Evolutionary conservation across 1,284 basidiomycete species (phyloP).

Genomic region (Nidula niveotomentosa): DNA sequence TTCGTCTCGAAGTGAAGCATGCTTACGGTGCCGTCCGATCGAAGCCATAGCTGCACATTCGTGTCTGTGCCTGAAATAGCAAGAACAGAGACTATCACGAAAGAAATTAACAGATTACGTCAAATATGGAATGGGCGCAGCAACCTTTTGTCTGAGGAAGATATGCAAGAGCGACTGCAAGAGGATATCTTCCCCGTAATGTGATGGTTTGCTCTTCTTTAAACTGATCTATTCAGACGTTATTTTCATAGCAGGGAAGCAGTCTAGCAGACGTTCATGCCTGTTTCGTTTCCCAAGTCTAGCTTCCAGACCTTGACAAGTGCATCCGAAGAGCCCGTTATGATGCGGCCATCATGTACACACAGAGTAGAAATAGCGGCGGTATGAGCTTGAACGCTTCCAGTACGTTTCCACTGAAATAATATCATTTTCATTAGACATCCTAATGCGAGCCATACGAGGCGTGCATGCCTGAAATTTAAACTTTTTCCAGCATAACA

Average conservation of each 20-base stretch:
- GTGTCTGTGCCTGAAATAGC: conserved; percentile 79
- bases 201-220: conserved; percentile 60
- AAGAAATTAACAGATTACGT: neutral
- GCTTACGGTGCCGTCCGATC: conserved; percentile 55
- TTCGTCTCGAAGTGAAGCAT: neutral
- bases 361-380: conserved; percentile 70
- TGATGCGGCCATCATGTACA: conserved; percentile 44
- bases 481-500: conserved; percentile 52
- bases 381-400: conserved; percentile 58
- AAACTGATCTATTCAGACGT: conserved; percentile 34
- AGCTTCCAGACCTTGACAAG: conserved; percentile 72
- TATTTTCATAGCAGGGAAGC: neutral
- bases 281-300: conserved; percentile 23
- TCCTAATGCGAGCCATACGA: conserved; percentile 9
- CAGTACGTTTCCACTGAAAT: conserved; percentile 51
- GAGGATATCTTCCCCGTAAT: conserved; percentile 71
- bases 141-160: conserved; percentile 72
- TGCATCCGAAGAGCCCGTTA: conserved; percentile 83
- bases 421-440: conserved; percentile 8
- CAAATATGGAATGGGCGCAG: conserved; percentile 7
- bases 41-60: conserved; percentile 75
- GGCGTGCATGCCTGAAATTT: conserved; percentile 38
- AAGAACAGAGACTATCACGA: conserved; percentile 60
- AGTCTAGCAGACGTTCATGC: conserved; percentile 18
- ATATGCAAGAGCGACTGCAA: conserved; percentile 62